Base-by-base conservation (phyloP, 148 eudicot species). In the Polygonum maritimum region DNA sequence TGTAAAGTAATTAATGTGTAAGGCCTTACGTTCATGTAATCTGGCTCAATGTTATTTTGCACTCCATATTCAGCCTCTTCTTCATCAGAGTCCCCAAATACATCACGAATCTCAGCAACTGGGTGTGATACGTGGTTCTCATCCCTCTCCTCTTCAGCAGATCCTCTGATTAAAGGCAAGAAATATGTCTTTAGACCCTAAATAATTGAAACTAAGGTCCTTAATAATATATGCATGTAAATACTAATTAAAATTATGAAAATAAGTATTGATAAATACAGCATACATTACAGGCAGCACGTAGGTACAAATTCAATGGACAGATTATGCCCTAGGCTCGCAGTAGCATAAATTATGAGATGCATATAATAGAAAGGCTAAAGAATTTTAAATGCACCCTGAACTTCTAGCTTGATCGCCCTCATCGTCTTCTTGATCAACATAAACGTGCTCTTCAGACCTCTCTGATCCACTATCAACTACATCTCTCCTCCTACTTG, bases 71-170 rank as follows among this genome's bases (percentile, higher is more conserved):
- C 90, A 39, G 88, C 88, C 83, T 89, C 97, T 78, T 94, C 98
- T n/a, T 96, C 99, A 79, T 96, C 99, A 38, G 99, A 92, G 74
- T 96, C 99, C 72, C 99, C 99, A 89, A 96, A 96, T 55, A 96
- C 99, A 76, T 92, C 96, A 85, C 90, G 94, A 58, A 96, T 87
- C 82, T 91, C 99, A 77, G 96, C 89, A 78, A 90, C 89, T 76
- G 96, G 86, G 52, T 88, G 83, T 69, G 84, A 81, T 76, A 84
- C 70, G 26, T 82, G 87, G 80, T 86, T 81, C 73, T 83, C 88
- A 74, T 88, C 90, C 85, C 87, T 89, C 81, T 91, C 99, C 78
- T 92, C 91, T 75, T 84, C 92, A 80, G 85, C 85, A 78, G 92
- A 90, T 78, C 82, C 83, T 80, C 88, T 87, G 82, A 78, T 69